Base-by-base conservation (phyloP, 2,329 filamentous ascomycete species). In the Xylaria sp. region DNA sequence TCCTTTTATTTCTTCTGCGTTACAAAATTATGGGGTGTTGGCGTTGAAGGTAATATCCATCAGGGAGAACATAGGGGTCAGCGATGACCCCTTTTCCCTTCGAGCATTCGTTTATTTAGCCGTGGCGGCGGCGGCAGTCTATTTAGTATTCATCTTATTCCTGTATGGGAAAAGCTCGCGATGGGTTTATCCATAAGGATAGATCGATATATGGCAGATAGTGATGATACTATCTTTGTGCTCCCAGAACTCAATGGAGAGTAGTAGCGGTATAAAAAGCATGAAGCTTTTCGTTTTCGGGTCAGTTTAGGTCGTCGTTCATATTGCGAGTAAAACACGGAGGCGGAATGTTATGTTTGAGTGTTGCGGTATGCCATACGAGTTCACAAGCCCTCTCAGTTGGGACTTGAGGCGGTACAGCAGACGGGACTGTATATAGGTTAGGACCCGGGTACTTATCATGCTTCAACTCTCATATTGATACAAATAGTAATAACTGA, bases 41-140 rank as follows among this genome's bases (percentile, higher is more conserved):
- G 67, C 58, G 60, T 62, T 64, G 64, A 55, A 28, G 37, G 56
- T 58, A n/a, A 69, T 69, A 65, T 69, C 66, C 62, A 70, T 66
- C 65, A 64, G 54, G 66, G 59, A 54, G 34, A 58, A 55, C 5
- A 13, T 20, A 55, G n/a, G 15, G 28, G 44, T 34, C 44, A 6
- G 62, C 63, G 25, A 61, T 23, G 25, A 13, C 28, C 48, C 5
- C 4, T 6, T n/a, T 23, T 15, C 50, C 63, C 51, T 65, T 56
- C 57, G 66, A 66, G 56, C 69, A 61, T 60, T 65, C 60, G 50
- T 69, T 69, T 59, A 46, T 31, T 2, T 0, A 10, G 10, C 8
- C 4, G 34, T 8, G 34, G 34, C 34, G 34, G 34, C 34, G 34
- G 34, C 8, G 15, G 37, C 39, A 34, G 31, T 41, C 58, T 13